These are phyloP conservation scores for Lyophyllum semitale DNA, from an alignment of 768 basidiomycete species.

Conservation along the genomic window DNA sequence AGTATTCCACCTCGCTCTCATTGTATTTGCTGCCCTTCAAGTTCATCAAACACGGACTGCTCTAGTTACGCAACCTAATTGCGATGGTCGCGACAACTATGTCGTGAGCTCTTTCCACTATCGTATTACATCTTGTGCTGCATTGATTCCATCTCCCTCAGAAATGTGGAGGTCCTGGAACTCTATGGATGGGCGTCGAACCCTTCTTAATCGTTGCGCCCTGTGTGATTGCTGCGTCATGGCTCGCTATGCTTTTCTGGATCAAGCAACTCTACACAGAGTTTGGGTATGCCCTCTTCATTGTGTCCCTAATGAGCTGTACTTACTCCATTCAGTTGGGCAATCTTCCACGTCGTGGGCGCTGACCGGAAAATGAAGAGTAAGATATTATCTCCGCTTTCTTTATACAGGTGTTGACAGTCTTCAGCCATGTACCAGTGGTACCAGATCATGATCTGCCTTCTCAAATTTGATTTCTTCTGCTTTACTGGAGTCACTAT, in stretches of 20 bases:
- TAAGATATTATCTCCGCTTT: conserved; percentile 30
- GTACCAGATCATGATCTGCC: conserved; percentile 85
- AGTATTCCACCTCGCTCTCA: conserved; percentile 78
- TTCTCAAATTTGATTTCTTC: conserved; percentile 91
- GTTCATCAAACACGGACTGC: conserved; percentile 73
- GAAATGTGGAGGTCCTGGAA: conserved; percentile 50
- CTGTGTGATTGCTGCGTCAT: conserved; percentile 64
- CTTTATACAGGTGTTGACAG: conserved; percentile 2
- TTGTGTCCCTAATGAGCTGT: neutral
- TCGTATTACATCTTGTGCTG: neutral
- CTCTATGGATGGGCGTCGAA: conserved; percentile 60
- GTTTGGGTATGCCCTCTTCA: conserved; percentile 65
- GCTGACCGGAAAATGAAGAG: conserved; percentile 86
- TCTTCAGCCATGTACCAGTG: conserved; percentile 80
- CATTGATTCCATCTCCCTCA: conserved; percentile 22
- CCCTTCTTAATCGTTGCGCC: conserved; percentile 77
- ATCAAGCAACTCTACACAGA: conserved; percentile 73
- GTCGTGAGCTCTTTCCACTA: conserved; percentile 38
- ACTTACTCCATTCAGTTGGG: conserved; percentile 61
- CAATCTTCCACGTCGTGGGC: conserved; percentile 87
- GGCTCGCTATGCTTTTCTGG: conserved; percentile 68
- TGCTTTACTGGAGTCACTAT: conserved; percentile 86
- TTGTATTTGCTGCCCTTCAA: conserved; percentile 77
- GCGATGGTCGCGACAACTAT: conserved; percentile 32
- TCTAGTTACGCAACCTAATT: conserved; percentile 40